Evolutionary conservation across 371 early-diverging fungal species (phyloP).

Genomic region (Fennellomyces sp.): DNA sequence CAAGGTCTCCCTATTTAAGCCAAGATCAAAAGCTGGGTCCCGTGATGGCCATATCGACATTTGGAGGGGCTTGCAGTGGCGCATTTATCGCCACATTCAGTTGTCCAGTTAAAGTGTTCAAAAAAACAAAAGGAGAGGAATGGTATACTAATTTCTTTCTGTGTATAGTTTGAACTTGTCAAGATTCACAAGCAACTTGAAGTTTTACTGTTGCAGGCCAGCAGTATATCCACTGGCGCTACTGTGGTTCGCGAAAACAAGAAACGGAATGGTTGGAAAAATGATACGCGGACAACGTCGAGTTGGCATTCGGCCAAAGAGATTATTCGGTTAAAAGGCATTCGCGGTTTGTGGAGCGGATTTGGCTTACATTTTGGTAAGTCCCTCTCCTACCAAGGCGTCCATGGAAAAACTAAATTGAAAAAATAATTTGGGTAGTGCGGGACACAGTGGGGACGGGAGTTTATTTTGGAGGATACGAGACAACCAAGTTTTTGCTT

Average conservation of each 20-base stretch:
- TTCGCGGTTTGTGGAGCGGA: slow-evolving; percentile 54
- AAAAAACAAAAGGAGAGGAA: not conserved
- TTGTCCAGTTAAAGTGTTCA: slow-evolving; percentile 53
- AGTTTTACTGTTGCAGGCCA: slow-evolving; percentile 57
- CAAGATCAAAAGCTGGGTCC: slow-evolving; percentile 38
- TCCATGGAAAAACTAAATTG: too few species aligned
- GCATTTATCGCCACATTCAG: slow-evolving; percentile 70
- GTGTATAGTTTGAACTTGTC: slow-evolving; percentile 71
- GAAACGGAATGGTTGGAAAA: not conserved
- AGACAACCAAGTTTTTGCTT: slow-evolving; percentile 70
- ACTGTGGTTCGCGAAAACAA: slow-evolving; percentile 32
- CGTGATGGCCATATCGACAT: slow-evolving; percentile 53
- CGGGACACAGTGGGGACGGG: slow-evolving; percentile 79
- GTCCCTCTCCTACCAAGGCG: too few species aligned
- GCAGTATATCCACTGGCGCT: slow-evolving; percentile 51
- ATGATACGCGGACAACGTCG: slow-evolving; percentile 30
- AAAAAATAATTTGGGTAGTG: slow-evolving; percentile 17
- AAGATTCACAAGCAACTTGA: slow-evolving; percentile 84
- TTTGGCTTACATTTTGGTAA: slow-evolving; percentile 53
- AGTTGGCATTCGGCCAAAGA: slow-evolving; percentile 64
- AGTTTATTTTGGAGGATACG: slow-evolving; percentile 82
- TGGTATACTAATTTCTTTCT: too few species aligned
- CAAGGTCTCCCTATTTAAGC: slow-evolving; percentile 23
- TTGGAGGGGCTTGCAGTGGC: slow-evolving; percentile 69
- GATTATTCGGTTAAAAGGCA: slow-evolving; percentile 55